Conservation (phyloP, 495 filamentous ascomycete genomes). For the Diplogelasinospora grovesii region DNA sequence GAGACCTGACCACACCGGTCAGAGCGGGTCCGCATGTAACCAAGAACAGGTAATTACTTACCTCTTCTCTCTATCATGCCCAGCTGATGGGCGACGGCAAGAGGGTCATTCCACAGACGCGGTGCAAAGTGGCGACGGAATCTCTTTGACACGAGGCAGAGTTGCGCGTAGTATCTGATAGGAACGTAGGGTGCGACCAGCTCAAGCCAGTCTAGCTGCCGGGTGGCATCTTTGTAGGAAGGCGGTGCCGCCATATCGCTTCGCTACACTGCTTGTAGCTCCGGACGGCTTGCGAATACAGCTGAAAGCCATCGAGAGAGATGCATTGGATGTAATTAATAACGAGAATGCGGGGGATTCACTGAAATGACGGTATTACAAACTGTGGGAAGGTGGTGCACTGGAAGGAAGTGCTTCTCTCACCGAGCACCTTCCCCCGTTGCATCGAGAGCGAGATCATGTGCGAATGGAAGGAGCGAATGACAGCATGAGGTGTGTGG, state of each 20-base stretch:
- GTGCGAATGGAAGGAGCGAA: too few relatives aligned
- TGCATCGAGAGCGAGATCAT: too few relatives aligned
- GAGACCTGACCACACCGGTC: conserved; percentile 22
- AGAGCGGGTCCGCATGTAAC: neutral
- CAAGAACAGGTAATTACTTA: conserved; percentile 12
- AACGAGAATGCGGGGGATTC: too few relatives aligned
- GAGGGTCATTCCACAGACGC: conserved; percentile 40
- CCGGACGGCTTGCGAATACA: too few relatives aligned
- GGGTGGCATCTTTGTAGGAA: conserved; percentile 36
- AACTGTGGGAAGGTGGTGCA: too few relatives aligned
- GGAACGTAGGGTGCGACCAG: conserved; percentile 33
- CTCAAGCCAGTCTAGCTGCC: conserved; percentile 36
- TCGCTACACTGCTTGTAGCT: too few relatives aligned
- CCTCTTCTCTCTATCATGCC: conserved; percentile 31
- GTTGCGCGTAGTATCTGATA: conserved; percentile 26
- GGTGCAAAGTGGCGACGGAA: conserved; percentile 40
- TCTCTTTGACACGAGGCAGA: conserved; percentile 36
- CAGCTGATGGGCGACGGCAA: conserved; percentile 22
- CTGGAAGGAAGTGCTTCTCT: too few relatives aligned
- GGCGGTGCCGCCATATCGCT: conserved; percentile 26
- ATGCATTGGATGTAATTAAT: too few relatives aligned
- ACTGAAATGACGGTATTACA: too few relatives aligned
- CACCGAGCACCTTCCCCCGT: too few relatives aligned
- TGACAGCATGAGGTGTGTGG: too few relatives aligned
- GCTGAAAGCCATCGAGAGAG: too few relatives aligned